Evolutionary conservation across 139 green algal genomes (phyloP).

Genomic region (Tetradesmus obliquus): DNA sequence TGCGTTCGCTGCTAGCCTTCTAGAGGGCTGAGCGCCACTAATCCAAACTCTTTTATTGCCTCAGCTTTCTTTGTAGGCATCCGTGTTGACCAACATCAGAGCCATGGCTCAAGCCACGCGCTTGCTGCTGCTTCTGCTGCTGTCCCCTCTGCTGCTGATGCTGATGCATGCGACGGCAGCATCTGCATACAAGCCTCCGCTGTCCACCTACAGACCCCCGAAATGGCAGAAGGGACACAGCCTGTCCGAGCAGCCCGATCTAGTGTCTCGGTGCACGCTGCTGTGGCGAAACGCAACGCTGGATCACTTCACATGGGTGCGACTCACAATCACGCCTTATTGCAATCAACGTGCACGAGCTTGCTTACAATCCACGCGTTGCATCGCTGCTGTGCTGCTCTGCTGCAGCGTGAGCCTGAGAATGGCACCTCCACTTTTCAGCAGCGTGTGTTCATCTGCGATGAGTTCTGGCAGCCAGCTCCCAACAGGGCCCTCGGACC

Average conservation of each 20-base stretch:
- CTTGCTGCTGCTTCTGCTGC: background rate
- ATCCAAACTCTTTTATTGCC: background rate
- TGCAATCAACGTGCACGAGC: background rate
- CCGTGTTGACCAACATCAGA: background rate
- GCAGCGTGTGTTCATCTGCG: slow-evolving; percentile 88
- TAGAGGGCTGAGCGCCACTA: background rate
- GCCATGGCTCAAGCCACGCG: background rate
- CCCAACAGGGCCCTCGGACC: slow-evolving; percentile 51
- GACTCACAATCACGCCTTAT: background rate
- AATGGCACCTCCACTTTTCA: slow-evolving; percentile 60
- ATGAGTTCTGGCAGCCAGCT: slow-evolving; percentile 64
- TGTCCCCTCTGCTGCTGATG: background rate
- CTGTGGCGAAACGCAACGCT: slow-evolving; percentile 69
- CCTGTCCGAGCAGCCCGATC: slow-evolving; percentile 42
- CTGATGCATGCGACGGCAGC: no score
- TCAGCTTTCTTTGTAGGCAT: background rate
- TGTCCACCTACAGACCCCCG: background rate
- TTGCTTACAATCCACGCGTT: no score
- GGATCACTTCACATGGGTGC: slow-evolving; percentile 80
- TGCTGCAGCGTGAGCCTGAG: slow-evolving; percentile 16
- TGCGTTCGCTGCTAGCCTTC: background rate
- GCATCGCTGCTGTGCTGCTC: background rate
- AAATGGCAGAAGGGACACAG: background rate
- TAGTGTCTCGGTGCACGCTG: slow-evolving; percentile 55
- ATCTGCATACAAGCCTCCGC: background rate